Base-by-base conservation (phyloP, 305 asterid species). In the Rubia peregrina region DNA sequence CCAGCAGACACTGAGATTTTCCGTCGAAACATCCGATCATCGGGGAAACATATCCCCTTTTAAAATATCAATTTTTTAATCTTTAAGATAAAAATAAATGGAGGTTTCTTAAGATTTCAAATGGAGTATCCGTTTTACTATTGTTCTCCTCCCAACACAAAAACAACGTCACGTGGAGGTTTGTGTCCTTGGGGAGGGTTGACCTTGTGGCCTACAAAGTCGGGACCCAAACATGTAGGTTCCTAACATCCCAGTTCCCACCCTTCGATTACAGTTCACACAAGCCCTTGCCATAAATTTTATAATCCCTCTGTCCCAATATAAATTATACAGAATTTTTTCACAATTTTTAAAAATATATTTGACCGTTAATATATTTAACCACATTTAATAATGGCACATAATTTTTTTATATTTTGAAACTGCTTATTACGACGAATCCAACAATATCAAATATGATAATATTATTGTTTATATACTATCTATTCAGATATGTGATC, bases 161-260 rank as follows among this genome's bases (percentile, higher is more conserved):
- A 19, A 56, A 19, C 61, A 56, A 56, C 33, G 61, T 19, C 61
- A 56, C 61, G 19, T 56, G 61, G 61, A 55, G 61, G 61, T 56
- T 21, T n/a, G 61, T 21, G 61, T 56, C 61, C 61, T 56, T 56
- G 13, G 30, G 26, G 61, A 56, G 61, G 30, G 61, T 56, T 56
- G 61, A 56, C 61, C 56, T 56, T 19, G 61, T 56, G 30, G 12
- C 33, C 61, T 56, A 7, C 61, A 19, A 56, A 56, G n/a, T 49
- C 56, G 56, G n/a, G 16, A 2, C 56, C 56, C 56, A 0, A 49
- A 49, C 60, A 53, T 53, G 60, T n/a, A 53, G 26, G 24, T 19
- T 7, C 60, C 60, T 2, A 53, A 7, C 60, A n/a, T 53, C 24
- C 24, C 26, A 53, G 9, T 44, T 7, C 12, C 13, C 49, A 44